These are phyloP conservation scores for Diaporthe humulicola DNA, from an alignment of 2,329 filamentous ascomycete genomes.

Conservation along the genomic window DNA sequence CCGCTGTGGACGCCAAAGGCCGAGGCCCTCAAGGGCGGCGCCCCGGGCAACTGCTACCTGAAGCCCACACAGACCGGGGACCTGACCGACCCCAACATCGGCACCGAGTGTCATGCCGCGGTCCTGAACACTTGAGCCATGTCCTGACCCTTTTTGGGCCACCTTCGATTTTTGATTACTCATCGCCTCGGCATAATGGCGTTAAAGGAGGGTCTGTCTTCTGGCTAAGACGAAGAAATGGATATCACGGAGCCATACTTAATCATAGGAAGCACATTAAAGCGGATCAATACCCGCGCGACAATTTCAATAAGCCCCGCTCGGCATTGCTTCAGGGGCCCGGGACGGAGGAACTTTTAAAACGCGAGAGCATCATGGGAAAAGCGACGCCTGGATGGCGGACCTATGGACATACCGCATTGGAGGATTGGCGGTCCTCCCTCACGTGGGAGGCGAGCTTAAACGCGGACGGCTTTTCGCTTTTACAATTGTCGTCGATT, in stretches of 20 bases:
- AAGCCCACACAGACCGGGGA: slow-evolving; percentile 52
- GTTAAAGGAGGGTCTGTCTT: background rate
- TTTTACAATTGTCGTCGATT: background rate
- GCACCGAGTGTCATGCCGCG: slow-evolving; percentile 53
- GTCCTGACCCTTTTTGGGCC: background rate
- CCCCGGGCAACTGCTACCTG: slow-evolving; percentile 61
- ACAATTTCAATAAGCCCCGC: slow-evolving; percentile 11
- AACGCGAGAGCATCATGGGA: background rate
- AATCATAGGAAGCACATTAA: background rate
- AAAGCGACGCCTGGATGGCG: background rate
- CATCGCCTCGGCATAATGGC: background rate
- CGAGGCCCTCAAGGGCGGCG: slow-evolving; percentile 48
- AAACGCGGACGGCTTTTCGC: background rate
- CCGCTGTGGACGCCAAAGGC: slow-evolving; percentile 57
- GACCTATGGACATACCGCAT: background rate
- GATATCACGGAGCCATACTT: background rate
- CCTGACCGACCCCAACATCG: slow-evolving; percentile 50
- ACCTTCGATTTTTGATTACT: background rate
- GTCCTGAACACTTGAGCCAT: slow-evolving; percentile 41
- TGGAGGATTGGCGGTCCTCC: background rate
- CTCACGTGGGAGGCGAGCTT: background rate
- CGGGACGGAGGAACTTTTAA: background rate
- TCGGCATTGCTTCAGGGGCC: background rate
- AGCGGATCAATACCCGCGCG: background rate
- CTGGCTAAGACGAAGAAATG: background rate